These are phyloP conservation scores for Cajanus cajan DNA, from an alignment of 306 rosid species.

Conservation along the genomic window DNA sequence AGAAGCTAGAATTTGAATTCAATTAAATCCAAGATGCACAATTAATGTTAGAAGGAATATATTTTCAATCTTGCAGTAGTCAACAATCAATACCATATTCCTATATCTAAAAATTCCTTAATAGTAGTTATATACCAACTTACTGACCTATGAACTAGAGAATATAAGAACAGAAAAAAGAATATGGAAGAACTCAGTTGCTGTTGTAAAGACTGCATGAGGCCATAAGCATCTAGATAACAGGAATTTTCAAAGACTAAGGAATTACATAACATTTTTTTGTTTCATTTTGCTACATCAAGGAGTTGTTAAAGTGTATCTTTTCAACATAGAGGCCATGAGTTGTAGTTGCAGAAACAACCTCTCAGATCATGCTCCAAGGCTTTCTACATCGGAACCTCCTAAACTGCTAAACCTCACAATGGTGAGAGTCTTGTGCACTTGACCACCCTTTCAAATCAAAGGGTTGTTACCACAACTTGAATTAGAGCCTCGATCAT, in stretches of 20 bases:
- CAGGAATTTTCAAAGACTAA: neutral
- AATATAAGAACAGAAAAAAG: neutral
- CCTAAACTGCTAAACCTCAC: neutral
- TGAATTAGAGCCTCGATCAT: neutral
- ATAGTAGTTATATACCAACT: neutral
- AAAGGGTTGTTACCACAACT: neutral
- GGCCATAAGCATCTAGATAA: neutral
- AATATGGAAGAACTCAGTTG: conserved; percentile 6
- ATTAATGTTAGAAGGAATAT: neutral
- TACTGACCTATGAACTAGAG: neutral
- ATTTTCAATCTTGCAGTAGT: neutral
- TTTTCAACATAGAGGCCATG: neutral
- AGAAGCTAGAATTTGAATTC: conserved; percentile 8
- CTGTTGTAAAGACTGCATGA: neutral
- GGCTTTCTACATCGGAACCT: neutral
- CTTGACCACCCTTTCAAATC: neutral
- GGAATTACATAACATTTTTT: neutral
- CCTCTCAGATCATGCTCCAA: neutral
- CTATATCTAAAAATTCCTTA: neutral
- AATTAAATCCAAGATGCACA: neutral
- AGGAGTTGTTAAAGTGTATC: neutral
- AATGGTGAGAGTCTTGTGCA: neutral
- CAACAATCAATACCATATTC: neutral
- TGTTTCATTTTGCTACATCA: neutral
- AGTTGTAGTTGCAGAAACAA: neutral